Base-by-base conservation (phyloP, 2,329 filamentous ascomycete species). In the Aspergillus sp. region DNA sequence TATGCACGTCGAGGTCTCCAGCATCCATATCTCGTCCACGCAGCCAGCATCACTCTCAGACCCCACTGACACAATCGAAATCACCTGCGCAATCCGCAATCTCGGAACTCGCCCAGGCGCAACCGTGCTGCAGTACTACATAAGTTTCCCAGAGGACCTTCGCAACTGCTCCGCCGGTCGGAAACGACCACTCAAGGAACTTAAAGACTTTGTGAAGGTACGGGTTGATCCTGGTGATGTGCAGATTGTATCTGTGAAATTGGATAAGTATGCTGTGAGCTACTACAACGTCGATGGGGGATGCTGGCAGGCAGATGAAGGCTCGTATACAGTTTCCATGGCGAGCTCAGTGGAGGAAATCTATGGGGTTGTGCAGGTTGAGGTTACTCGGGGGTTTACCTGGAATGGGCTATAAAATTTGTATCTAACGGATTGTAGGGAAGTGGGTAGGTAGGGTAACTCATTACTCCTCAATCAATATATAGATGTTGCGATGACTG, bases 271-370 rank as follows among this genome's bases (percentile, higher is more conserved):
- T n/a, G 48, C 48, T 6, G 48, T 51, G 7, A 51, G 48, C 23
- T n/a, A 30, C 17, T 51, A 54, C 43, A 43, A 54, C 45, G 38
- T 0, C n/a, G 19, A n/a, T 3, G 1, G 25, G 22, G 13, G 5
- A 19, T 45, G 52, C 22, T 54, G 52, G 52, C 52, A 54, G 52
- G 52, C 22, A 3, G 52, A 45, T 46, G 22, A 19, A 9, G 52
- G 31, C 8, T n/a, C 5, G 38, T 46, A 54, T 54, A 46, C 15
- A 9, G 28, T 54, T n/a, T 46, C 38, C 43, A 34, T 54, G 30
- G 52, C 31, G 19, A 7, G 41, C 9, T 54, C 52, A n/a, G 23
- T 34, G 6, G 19, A 30, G 8, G 31, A 54, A 13, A 54, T 54
- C 28, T 46, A 17, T 7, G 28, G 34, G 9, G 34, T 4, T 45